Conservation (phyloP, 1,139 yeast species). For the Scheffersomyces segobiensis region DNA sequence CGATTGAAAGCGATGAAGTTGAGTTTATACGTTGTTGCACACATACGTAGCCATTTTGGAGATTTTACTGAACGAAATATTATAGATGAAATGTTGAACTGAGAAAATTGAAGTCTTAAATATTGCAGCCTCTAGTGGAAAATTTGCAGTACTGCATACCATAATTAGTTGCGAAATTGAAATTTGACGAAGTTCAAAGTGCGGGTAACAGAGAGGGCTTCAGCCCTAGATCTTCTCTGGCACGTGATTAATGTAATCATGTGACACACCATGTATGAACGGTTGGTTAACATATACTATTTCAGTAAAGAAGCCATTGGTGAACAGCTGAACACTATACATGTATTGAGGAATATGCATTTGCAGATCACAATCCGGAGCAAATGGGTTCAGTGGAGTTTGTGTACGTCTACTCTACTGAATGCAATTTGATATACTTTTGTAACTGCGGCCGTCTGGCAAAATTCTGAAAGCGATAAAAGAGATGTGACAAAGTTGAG, state of each 20-base stretch:
- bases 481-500: too few relatives aligned
- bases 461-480: too few relatives aligned
- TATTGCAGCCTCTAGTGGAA: neutral
- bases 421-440: neutral
- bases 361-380: neutral
- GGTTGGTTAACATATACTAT: too few relatives aligned
- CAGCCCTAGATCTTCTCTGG: neutral
- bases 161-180: neutral
- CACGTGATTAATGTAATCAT: neutral
- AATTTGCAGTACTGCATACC: neutral
- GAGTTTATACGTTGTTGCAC: neutral
- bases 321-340: too few relatives aligned
- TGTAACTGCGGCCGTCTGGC: neutral
- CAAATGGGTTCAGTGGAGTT: neutral
- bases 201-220: neutral
- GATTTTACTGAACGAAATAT: conserved; percentile 6
- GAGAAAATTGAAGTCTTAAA: neutral
- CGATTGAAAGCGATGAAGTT: neutral
- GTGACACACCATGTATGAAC: neutral
- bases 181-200: neutral
- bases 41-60: conserved; percentile 22
- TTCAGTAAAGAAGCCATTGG: too few relatives aligned
- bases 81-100: neutral
- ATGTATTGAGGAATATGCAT: neutral
- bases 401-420: neutral